phyloP scores from a whole-genome alignment of 345 rosid genomes.

The Excoecaria agallocha region DNA sequence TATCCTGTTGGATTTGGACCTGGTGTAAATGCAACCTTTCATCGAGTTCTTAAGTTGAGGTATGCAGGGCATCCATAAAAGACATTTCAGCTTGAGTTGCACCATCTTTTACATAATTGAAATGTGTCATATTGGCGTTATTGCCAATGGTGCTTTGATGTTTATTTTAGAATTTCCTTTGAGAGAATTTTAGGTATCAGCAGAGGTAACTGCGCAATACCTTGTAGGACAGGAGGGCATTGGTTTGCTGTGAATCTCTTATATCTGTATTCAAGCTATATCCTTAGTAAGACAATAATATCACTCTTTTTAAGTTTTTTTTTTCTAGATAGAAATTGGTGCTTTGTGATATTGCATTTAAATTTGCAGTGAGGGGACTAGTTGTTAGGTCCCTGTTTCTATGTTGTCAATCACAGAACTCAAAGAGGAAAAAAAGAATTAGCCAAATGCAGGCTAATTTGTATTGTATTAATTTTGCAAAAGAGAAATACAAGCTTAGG shows the following conservation, averaged over 20 bases:
- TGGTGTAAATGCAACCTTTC: constrained; percentile 66
- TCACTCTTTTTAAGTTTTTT: background rate
- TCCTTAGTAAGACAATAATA: background rate
- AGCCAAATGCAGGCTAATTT: no score
- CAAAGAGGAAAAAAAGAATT: no score
- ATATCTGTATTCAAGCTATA: background rate
- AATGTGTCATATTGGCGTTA: background rate
- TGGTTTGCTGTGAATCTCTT: no score
- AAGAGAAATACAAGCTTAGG: no score
- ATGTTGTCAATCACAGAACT: no score
- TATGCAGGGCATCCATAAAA: constrained; percentile 31
- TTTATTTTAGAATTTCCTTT: background rate
- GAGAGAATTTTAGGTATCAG: background rate
- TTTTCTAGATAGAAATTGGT: background rate
- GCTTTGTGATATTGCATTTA: background rate
- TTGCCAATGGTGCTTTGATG: background rate
- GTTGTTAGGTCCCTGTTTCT: no score
- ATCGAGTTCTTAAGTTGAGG: constrained; percentile 61
- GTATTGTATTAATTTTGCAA: no score
- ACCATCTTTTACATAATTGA: background rate
- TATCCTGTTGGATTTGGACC: constrained; percentile 72
- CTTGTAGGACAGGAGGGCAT: background rate
- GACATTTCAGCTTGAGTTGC: constrained; percentile 5
- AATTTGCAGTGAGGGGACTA: background rate
- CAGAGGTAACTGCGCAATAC: background rate